Evolutionary conservation across 1,284 basidiomycete species (phyloP).

Genomic region (Pseudozyma sp.): DNA sequence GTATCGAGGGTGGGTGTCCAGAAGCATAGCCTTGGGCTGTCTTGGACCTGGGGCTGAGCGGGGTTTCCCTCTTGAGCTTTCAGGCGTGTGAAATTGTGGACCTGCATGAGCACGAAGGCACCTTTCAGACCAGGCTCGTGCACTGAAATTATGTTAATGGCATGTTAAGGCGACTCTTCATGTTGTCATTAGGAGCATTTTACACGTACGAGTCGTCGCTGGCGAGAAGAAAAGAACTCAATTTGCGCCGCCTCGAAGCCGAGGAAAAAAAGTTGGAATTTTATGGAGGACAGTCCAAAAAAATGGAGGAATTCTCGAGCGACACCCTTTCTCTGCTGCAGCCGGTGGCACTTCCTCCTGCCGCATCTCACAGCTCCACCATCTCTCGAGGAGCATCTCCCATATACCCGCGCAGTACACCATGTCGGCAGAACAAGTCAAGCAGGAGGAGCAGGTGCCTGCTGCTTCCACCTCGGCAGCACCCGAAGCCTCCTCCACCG

Average conservation of each 20-base stretch:
- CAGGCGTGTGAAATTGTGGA: background rate
- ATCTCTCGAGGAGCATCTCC: slow-evolving; percentile 8
- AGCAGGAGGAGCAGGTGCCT: slow-evolving; percentile 22
- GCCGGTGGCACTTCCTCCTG: background rate
- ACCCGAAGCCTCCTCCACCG: slow-evolving; percentile 10
- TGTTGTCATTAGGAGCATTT: background rate
- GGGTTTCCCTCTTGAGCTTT: background rate
- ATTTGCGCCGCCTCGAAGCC: too few relatives aligned
- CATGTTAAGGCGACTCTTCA: background rate
- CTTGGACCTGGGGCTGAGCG: too few relatives aligned
- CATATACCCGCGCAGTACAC: background rate
- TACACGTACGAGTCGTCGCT: background rate
- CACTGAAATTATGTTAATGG: background rate
- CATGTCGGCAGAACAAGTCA: slow-evolving; percentile 43
- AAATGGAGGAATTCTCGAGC: background rate
- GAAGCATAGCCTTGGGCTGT: too few relatives aligned
- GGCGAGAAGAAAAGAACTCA: background rate
- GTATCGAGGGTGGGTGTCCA: too few relatives aligned
- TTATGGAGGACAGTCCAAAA: background rate
- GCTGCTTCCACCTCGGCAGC: slow-evolving; percentile 27
- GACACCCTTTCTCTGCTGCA: background rate
- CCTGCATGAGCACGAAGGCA: background rate
- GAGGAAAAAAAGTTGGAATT: too few relatives aligned
- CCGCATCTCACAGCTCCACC: background rate
- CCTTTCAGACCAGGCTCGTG: background rate